Evolutionary conservation across 345 rosid species (phyloP).

Genomic region (Combretum micranthum): DNA sequence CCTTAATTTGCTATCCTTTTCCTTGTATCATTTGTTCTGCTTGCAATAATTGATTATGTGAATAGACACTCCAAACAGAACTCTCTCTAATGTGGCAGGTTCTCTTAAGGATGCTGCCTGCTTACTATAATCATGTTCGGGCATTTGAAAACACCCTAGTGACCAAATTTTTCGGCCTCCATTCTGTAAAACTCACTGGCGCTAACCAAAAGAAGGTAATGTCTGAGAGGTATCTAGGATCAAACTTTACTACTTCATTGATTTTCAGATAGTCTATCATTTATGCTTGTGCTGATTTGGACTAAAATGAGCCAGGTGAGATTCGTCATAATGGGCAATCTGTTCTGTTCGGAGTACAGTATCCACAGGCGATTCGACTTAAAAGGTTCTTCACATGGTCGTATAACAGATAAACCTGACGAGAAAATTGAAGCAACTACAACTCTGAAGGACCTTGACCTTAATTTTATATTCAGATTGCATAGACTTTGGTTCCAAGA

Average conservation of each 20-base stretch:
- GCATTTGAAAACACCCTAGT: slow-evolving; percentile 84
- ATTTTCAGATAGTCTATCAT: neutral
- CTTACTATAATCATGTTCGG: slow-evolving; percentile 89
- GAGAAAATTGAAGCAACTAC: slow-evolving; percentile 68
- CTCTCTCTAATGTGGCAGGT: slow-evolving; percentile 33
- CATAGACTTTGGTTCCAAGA: slow-evolving; percentile 79
- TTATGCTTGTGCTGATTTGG: too few relatives aligned
- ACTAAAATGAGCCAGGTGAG: slow-evolving; percentile 45
- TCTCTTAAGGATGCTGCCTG: slow-evolving; percentile 89
- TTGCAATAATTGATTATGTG: too few relatives aligned
- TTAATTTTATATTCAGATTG: slow-evolving; percentile 61
- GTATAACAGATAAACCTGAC: slow-evolving; percentile 66
- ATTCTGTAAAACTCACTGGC: slow-evolving; percentile 80
- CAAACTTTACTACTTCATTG: neutral
- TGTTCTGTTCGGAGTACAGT: slow-evolving; percentile 66
- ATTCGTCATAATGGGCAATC: slow-evolving; percentile 89
- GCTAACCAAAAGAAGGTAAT: slow-evolving; percentile 71
- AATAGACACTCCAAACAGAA: neutral
- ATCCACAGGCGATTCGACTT: slow-evolving; percentile 87
- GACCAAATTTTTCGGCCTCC: slow-evolving; percentile 85
- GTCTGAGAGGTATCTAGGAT: neutral
- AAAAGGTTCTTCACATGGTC: slow-evolving; percentile 96
- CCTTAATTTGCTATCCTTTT: too few relatives aligned
- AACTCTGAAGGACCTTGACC: slow-evolving; percentile 94
- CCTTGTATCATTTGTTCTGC: too few relatives aligned